Conservation (phyloP, 192 early-diverging fungal species). For the Coemansia sp. region DNA sequence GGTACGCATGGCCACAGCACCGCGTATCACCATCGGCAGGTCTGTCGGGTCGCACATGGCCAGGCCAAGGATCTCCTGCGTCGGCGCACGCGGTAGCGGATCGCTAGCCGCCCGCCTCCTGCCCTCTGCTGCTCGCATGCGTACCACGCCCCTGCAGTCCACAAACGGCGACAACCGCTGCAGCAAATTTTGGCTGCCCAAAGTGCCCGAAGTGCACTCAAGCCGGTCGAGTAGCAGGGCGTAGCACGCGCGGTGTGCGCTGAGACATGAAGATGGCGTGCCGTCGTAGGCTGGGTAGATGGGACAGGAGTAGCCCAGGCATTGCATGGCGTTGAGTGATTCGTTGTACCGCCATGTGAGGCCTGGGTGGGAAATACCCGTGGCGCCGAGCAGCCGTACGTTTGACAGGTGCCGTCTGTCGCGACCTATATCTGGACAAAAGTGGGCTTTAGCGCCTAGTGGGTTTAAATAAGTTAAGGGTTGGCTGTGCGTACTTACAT, state of each 20-base stretch:
- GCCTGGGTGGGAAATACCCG: constrained; percentile 48
- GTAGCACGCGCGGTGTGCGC: constrained; percentile 47
- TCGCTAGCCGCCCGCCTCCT: not conserved
- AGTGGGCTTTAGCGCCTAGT: too few species aligned
- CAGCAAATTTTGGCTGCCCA: constrained; percentile 12
- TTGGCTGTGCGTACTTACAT: constrained; percentile 34
- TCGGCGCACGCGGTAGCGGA: constrained; percentile 1
- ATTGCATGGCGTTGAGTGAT: constrained; percentile 36
- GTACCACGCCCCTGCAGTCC: constrained; percentile 23
- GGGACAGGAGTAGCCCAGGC: constrained; percentile 34
- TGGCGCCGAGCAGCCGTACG: constrained; percentile 27
- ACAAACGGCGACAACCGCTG: constrained; percentile 23
- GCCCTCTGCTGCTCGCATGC: not conserved
- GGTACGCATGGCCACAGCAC: not conserved
- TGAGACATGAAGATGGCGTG: too few species aligned
- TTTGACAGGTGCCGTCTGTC: constrained; percentile 44
- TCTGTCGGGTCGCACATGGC: constrained; percentile 49
- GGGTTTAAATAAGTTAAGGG: too few species aligned
- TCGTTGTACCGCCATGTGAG: constrained; percentile 38
- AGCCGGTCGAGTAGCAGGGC: constrained; percentile 26
- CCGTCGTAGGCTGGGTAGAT: too few species aligned
- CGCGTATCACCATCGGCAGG: constrained; percentile 15
- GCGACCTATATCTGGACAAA: constrained; percentile 37
- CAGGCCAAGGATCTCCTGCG: too few species aligned
- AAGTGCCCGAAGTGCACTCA: constrained; percentile 30